Evolutionary conservation across 1,139 yeast species (phyloP), one percentile per base, ranked within the genome.

Genomic region (Blastobotrys petasosporus): DNA sequence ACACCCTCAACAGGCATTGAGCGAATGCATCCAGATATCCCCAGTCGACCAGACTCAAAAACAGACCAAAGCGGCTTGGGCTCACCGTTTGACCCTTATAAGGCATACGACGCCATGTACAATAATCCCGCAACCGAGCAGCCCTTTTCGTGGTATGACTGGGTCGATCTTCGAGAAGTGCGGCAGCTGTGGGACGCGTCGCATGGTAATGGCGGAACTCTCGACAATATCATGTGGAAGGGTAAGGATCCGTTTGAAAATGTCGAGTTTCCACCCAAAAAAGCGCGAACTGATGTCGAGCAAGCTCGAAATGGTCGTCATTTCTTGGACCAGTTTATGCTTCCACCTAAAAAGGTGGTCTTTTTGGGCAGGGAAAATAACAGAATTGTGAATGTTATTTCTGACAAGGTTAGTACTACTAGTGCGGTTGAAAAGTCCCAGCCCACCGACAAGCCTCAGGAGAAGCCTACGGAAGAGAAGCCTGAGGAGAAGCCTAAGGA

Each of bases 111-210:
- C 7, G 28, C 12, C 13, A 40, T 48, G 40, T 23, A 41, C 17
- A 43, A 41, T 33, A 71, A 54, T 33, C 67, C 46, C 42, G 66
- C 70, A 35, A 69, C 41, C 1, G 32, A 42, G 4, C 55, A 53
- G 38, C 23, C 37, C 3, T 61, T 61, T 39, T 29, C 46, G 3
- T 61, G 65, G 65, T 41, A 48, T 23, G 59, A 61, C 42, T 61
- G 64, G 64, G 51, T 61, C 13, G 62, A 61, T 44, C 42, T 61
- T 16, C 40, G 53, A 8, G 56, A 52, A 28, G 56, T 54, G 6
- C 44, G 53, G 17, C 42, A 51, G 8, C 46, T 47, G 43, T 50
- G 46, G 30, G 47, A 46, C 12, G 36, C 30, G 8, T 34, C 39
- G 36, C 11, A 46, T 42, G 16, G 29, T 15, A 39, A 43, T 25